Conservation (phyloP, 306 rosid species). For the Cicer judaicum region DNA sequence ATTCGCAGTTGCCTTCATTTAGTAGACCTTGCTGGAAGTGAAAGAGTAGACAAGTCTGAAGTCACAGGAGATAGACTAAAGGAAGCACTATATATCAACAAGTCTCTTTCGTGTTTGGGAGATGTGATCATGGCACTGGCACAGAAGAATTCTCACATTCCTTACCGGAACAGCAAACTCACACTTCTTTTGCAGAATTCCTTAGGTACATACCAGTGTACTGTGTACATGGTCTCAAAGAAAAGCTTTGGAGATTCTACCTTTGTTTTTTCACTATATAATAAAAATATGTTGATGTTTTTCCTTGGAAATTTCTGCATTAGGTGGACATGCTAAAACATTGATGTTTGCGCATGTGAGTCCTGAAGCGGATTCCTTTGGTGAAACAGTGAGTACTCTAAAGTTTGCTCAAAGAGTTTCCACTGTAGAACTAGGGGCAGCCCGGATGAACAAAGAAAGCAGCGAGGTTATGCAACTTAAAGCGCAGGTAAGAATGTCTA, state of each 20-base stretch:
- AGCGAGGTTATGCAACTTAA: constrained; percentile 81
- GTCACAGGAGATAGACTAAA: constrained; percentile 91
- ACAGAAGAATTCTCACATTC: constrained; percentile 93
- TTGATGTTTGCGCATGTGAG: constrained; percentile 96
- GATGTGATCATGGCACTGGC: constrained; percentile 96
- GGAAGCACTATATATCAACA: constrained; percentile 90
- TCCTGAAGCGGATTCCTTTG: constrained; percentile 86
- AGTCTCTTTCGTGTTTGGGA: constrained; percentile 95
- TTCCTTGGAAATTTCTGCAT: constrained; percentile 38
- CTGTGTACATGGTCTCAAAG: not conserved
- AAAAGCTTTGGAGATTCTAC: constrained; percentile 21
- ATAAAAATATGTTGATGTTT: constrained; percentile 19
- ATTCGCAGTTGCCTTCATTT: constrained; percentile 84
- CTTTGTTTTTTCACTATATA: not conserved
- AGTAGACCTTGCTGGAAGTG: constrained; percentile 98
- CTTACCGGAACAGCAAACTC: constrained; percentile 95
- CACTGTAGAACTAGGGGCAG: constrained; percentile 85
- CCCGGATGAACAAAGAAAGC: constrained; percentile 78
- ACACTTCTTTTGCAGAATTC: constrained; percentile 95
- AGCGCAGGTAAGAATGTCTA: constrained; percentile 64
- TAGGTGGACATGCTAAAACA: constrained; percentile 97
- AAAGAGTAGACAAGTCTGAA: constrained; percentile 91
- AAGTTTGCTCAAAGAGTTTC: constrained; percentile 96
- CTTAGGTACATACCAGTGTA: constrained; percentile 54
- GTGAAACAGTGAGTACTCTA: constrained; percentile 84